Conservation (phyloP, 305 asterid genomes). For the Solanum hybrid region DNA sequence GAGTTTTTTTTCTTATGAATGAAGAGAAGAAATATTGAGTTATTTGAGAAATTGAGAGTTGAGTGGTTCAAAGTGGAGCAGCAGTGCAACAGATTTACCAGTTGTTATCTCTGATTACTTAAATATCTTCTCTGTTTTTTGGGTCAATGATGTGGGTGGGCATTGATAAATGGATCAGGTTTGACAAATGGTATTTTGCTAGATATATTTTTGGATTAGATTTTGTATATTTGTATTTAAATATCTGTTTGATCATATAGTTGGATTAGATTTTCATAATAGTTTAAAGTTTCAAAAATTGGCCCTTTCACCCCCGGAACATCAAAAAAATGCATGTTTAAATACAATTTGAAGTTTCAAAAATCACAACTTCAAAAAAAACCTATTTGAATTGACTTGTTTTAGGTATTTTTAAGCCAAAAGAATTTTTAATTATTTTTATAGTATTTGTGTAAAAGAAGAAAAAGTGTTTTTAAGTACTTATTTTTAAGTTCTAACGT, state of each 20-base stretch:
- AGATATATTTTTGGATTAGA: too few species aligned
- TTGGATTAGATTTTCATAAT: too few species aligned
- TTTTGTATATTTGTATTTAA: not conserved
- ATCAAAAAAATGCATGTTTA: not conserved
- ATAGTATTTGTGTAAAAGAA: too few species aligned
- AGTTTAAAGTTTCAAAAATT: too few species aligned
- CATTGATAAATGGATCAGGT: not conserved
- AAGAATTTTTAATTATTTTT: too few species aligned
- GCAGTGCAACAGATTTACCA: not conserved
- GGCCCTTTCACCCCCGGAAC: too few species aligned
- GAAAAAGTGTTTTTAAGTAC: too few species aligned
- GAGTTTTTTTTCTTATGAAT: not conserved
- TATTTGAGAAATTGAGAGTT: not conserved
- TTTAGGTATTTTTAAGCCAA: too few species aligned
- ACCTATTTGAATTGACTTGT: too few species aligned
- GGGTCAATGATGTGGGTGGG: not conserved
- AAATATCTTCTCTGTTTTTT: not conserved
- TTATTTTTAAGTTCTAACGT: too few species aligned
- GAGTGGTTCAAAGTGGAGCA: conserved; percentile 6
- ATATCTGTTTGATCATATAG: not conserved
- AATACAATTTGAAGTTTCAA: not conserved
- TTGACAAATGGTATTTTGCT: not conserved
- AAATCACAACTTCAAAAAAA: not conserved
- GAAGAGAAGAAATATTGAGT: not conserved
- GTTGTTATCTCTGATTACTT: not conserved